Evolutionary conservation across 2,329 filamentous ascomycete genomes (phyloP).

Genomic region (Colletotrichum sp.): DNA sequence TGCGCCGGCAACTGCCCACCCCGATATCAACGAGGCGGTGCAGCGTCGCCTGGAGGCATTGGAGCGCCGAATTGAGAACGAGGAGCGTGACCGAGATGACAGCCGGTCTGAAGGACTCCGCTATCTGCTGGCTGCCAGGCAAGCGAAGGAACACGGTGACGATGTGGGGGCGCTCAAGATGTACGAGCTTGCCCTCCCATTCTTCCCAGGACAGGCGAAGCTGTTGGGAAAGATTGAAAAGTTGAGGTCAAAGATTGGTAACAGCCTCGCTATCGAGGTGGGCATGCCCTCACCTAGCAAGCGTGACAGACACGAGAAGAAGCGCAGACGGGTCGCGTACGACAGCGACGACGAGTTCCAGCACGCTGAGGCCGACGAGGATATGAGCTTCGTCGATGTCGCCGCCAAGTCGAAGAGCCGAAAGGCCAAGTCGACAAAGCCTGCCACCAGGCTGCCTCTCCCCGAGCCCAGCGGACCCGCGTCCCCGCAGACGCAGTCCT

Average conservation of each 20-base stretch:
- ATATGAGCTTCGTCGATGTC: conserved; percentile 37
- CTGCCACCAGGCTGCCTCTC: conserved; percentile 26
- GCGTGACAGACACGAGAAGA: conserved; percentile 23
- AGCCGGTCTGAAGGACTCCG: conserved; percentile 81
- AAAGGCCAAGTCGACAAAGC: conserved; percentile 33
- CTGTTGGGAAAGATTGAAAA: conserved; percentile 72
- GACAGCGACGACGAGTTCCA: conserved; percentile 44
- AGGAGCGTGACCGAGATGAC: conserved; percentile 65
- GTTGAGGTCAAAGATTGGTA: conserved; percentile 57
- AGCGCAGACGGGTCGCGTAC: conserved; percentile 22
- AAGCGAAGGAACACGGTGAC: conserved; percentile 85
- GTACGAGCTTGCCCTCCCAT: conserved; percentile 84
- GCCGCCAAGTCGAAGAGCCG: conserved; percentile 31
- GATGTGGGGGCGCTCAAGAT: conserved; percentile 79
- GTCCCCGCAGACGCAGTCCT: conserved; percentile 63
- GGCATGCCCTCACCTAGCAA: neutral
- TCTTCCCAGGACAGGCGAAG: conserved; percentile 86
- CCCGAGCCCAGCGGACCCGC: conserved; percentile 46
- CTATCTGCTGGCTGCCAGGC: conserved; percentile 87
- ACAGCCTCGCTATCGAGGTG: conserved; percentile 16
- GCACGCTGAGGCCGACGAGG: conserved; percentile 45
- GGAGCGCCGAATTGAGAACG: conserved; percentile 80
- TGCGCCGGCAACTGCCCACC: conserved; percentile 37
- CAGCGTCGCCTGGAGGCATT: conserved; percentile 82
- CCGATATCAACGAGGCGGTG: conserved; percentile 75